Conservation (phyloP, 129 eudicot genomes). For the Gnaphalium uliginosum region DNA sequence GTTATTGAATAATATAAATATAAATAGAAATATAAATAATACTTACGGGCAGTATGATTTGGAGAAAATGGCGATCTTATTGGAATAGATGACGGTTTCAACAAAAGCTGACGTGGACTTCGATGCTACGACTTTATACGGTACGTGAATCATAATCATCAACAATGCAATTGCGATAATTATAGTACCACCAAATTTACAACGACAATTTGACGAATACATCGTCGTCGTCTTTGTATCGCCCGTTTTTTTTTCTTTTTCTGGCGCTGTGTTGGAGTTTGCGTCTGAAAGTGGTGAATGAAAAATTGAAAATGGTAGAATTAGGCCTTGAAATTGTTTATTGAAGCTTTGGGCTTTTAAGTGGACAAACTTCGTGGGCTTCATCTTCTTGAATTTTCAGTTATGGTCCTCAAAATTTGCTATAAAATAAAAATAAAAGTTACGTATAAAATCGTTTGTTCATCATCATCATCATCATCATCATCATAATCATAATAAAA, state of each 20-base stretch:
- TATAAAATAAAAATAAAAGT: neutral
- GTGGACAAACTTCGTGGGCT: neutral
- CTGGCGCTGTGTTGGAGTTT: neutral
- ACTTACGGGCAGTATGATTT: constrained; percentile 95
- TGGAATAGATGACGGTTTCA: constrained; percentile 77
- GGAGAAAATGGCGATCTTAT: constrained; percentile 87
- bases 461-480: too few relatives aligned
- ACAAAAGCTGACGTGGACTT: constrained; percentile 87
- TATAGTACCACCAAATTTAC: neutral
- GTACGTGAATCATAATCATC: constrained; percentile 41
- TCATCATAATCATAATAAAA: too few relatives aligned
- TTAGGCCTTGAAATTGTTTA: too few relatives aligned
- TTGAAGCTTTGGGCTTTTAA: neutral
- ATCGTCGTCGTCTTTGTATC: constrained; percentile 25
- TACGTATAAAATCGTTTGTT: too few relatives aligned
- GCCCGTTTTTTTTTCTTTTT: constrained; percentile 15
- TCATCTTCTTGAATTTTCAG: neutral
- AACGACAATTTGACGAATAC: neutral
- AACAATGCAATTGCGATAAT: constrained; percentile 11
- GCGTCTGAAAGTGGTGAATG: constrained; percentile 13
- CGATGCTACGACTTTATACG: constrained; percentile 53
- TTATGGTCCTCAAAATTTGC: neutral
- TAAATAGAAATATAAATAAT: constrained; percentile 7
- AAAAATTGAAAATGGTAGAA: too few relatives aligned
- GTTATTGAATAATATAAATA: neutral